Conservation (phyloP, 768 basidiomycete species). For the Tremella fuciformis region DNA sequence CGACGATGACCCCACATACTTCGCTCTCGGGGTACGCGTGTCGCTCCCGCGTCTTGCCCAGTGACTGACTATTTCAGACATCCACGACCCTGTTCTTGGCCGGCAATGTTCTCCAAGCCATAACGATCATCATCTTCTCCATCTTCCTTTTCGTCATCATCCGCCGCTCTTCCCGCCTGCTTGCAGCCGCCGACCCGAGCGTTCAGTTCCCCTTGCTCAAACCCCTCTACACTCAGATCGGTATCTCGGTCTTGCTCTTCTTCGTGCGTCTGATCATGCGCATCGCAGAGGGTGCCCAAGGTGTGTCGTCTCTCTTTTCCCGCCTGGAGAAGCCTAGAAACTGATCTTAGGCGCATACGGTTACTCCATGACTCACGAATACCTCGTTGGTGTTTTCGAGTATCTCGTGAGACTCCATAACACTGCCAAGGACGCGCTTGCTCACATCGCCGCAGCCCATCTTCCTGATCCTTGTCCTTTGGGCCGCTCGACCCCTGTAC, state of each 20-base stretch:
- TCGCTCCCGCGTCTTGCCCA: neutral
- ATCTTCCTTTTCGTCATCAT: conserved; percentile 28
- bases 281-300: conserved; percentile 36
- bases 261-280: conserved; percentile 32
- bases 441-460: conserved; percentile 21
- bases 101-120: conserved; percentile 36
- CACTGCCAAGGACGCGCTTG: neutral
- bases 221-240: conserved; percentile 25
- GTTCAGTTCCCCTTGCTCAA: conserved; percentile 21
- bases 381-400: conserved; percentile 34
- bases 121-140: conserved; percentile 35
- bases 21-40: conserved; percentile 26
- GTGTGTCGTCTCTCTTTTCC: conserved; percentile 16
- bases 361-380: conserved; percentile 27
- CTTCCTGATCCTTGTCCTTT: conserved; percentile 30
- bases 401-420: conserved; percentile 20
- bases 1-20: conserved; percentile 25
- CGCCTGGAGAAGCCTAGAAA: neutral
- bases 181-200: conserved; percentile 15
- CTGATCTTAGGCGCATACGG: conserved; percentile 21
- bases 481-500: conserved; percentile 32
- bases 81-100: conserved; percentile 30
- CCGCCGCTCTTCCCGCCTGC: conserved; percentile 21
- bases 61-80: conserved; percentile 12
- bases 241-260: conserved; percentile 25